Percentiles rank a stretch among this genome's conserved stretches.
phyloP scores from a whole-genome alignment of 495 filamentous ascomycete species.

The Aspergillus kassunensis region DNA sequence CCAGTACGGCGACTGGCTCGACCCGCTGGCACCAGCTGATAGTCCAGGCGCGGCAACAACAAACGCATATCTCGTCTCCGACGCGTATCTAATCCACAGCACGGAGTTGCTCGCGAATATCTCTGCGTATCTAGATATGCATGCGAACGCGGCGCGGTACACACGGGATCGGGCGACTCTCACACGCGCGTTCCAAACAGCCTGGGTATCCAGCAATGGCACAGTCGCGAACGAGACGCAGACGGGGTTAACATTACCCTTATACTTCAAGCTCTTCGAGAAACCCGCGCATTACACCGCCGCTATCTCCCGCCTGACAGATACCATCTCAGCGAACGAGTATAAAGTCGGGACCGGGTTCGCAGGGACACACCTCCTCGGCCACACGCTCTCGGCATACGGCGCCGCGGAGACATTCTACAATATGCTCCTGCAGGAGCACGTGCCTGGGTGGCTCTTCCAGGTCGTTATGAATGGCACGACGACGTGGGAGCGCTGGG shows the following conservation, averaged over 20 bases:
- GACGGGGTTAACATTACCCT: conserved; percentile 40
- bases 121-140: neutral
- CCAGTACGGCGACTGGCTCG: conserved; percentile 52
- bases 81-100: conserved; percentile 50
- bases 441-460: conserved; percentile 48
- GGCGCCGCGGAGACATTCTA: conserved; percentile 29
- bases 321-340: conserved; percentile 3
- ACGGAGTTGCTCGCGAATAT: conserved; percentile 26
- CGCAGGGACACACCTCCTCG: conserved; percentile 49
- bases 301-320: neutral
- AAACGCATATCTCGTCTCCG: conserved; percentile 39
- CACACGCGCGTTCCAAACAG: conserved; percentile 32
- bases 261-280: conserved; percentile 41
- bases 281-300: neutral
- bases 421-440: conserved; percentile 36
- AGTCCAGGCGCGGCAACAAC: conserved; percentile 37
- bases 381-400: conserved; percentile 36
- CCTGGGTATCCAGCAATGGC: conserved; percentile 39
- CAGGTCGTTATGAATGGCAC: conserved; percentile 49
- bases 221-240: conserved; percentile 44
- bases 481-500: conserved; percentile 57
- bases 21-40: conserved; percentile 44
- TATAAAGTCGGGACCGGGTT: conserved; percentile 49
- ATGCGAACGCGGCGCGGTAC: neutral
- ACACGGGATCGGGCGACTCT: conserved; percentile 22